Conservation (phyloP, 495 filamentous ascomycete species). For the Hyaloscypha variabilis region DNA sequence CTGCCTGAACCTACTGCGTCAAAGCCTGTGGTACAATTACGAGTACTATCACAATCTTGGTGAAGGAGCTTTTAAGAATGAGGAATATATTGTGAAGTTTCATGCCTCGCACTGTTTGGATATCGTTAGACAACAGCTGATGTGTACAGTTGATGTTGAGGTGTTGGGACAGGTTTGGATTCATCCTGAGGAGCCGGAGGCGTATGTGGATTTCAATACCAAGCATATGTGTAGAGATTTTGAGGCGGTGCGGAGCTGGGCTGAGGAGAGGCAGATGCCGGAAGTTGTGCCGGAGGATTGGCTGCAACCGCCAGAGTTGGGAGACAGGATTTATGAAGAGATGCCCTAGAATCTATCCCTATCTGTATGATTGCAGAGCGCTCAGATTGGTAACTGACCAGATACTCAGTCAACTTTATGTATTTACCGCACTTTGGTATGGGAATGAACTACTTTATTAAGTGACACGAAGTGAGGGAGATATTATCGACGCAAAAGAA, state of each 20-base stretch:
- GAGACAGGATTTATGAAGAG: slow-evolving; percentile 39
- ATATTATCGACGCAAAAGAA: too few relatives aligned
- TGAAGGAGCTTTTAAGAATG: slow-evolving; percentile 51
- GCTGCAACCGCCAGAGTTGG: slow-evolving; percentile 39
- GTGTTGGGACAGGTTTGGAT: slow-evolving; percentile 56
- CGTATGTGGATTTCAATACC: slow-evolving; percentile 57
- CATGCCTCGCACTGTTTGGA: slow-evolving; percentile 59
- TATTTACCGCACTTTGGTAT: too few relatives aligned
- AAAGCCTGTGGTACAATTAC: slow-evolving; percentile 58
- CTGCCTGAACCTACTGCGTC: slow-evolving; percentile 59
- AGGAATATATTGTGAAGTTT: slow-evolving; percentile 45
- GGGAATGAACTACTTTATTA: too few relatives aligned
- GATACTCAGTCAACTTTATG: too few relatives aligned
- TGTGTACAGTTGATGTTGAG: slow-evolving; percentile 55
- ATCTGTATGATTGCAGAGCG: too few relatives aligned
- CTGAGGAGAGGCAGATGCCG: slow-evolving; percentile 46
- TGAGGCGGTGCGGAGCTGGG: slow-evolving; percentile 50
- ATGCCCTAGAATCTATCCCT: slow-evolving; percentile 35
- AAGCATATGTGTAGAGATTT: slow-evolving; percentile 56
- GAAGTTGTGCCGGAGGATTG: slow-evolving; percentile 37
- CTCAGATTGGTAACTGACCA: too few relatives aligned
- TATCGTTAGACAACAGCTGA: slow-evolving; percentile 56
- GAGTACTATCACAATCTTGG: slow-evolving; percentile 51
- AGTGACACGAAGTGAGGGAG: too few relatives aligned
- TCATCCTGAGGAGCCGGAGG: slow-evolving; percentile 41